Conservation (phyloP, 441 rosid species). For the Sinapis alba region DNA sequence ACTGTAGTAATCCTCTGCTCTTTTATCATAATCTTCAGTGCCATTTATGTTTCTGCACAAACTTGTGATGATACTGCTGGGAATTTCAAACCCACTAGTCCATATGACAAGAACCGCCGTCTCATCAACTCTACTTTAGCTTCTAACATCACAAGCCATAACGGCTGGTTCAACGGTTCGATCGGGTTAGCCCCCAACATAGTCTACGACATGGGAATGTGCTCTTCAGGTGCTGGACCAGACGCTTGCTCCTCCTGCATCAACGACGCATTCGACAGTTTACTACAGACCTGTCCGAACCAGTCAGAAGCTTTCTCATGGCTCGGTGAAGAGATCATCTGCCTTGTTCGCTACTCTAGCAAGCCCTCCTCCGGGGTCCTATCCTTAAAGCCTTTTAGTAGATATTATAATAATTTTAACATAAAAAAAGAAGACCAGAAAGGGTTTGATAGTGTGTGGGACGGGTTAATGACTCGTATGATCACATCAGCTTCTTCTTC, state of each 20-base stretch:
- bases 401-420: not conserved
- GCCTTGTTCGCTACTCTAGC: constrained; percentile 42
- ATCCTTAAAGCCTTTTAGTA: not conserved
- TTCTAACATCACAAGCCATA: constrained; percentile 27
- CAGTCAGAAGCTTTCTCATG: constrained; percentile 42
- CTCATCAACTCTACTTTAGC: constrained; percentile 16
- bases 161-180: constrained; percentile 28
- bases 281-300: constrained; percentile 33
- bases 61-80: not conserved
- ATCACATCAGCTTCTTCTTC: constrained; percentile 15
- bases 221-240: constrained; percentile 41
- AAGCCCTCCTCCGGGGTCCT: constrained; percentile 18
- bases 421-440: not conserved
- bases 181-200: constrained; percentile 5
- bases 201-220: constrained; percentile 37
- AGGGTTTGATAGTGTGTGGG: constrained; percentile 27
- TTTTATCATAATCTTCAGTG: not conserved
- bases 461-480: not conserved
- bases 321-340: constrained; percentile 31
- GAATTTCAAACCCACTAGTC: constrained; percentile 13
- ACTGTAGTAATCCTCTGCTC: constrained; percentile 10
- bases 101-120: constrained; percentile 28
- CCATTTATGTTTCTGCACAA: constrained; percentile 19
- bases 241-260: constrained; percentile 47
- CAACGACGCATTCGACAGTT: not conserved